Evolutionary conservation across 108 stramenopile genomes (phyloP), one percentile per base, ranked within the genome.

Genomic region (Aurantiochytrium sp.): DNA sequence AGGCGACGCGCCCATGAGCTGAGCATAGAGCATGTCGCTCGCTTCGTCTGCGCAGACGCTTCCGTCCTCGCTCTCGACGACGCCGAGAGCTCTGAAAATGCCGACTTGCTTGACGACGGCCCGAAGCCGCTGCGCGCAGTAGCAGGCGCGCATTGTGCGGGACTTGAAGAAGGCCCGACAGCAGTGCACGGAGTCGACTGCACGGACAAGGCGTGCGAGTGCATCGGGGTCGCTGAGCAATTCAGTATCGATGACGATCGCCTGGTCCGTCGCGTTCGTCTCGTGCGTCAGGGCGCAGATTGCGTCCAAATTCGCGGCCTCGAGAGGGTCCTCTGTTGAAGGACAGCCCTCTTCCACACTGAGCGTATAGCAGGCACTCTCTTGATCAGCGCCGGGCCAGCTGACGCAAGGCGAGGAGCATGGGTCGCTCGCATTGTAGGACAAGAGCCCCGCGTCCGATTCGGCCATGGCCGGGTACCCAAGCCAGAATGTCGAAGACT

Each of bases 341-440:
- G 73, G 73, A 81, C 73, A 81, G 45, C 73, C 73, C 24, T 81
- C 73, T 48, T 81, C 42, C 19, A 81, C 73, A 24, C 73, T 81
- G 0, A 81, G 30, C 6, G 73, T 81, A 48, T 81, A 81, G 45
- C 73, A 81, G 6, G 1, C 17, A 5, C 6, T 81, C 15, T 65
- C 59, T 34, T 15, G 8, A 19, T 19, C 59, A 0, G 15, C 10
- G 59, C 34, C 1, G 19, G 59, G 59, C 27, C 34, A 12, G 59
- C 34, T 34, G 10, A 65, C 59, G 59, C 59, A 65, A 34, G 59
- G 59, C 8, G 2, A 24, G 24, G 34, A 8, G 34, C 59, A 65
- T 12, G 59, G 59, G 59, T 65, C 59, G 34, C 34, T 52, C 17
- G 50, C 1, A 52, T 52, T 52, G 15, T 8, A 52, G 8, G 50